These are phyloP conservation scores for Hyparrhenia diplandra DNA, from an alignment of 176 grass and related monocot genomes.

Conservation along the genomic window DNA sequence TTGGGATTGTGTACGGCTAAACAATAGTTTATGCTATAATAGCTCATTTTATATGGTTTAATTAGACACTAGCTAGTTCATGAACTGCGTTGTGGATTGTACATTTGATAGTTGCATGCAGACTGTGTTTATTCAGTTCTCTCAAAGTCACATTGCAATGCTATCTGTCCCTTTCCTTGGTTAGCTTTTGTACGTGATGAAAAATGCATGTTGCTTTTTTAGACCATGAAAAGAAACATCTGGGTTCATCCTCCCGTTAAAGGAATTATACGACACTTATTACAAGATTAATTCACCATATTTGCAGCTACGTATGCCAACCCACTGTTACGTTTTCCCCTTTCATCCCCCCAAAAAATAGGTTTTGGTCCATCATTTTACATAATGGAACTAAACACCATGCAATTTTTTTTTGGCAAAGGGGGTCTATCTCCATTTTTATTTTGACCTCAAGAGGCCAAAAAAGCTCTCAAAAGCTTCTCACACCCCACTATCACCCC, in stretches of 20 bases:
- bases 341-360: no score
- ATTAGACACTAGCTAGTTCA: not conserved
- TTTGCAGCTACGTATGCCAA: no score
- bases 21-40: not conserved
- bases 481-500: no score
- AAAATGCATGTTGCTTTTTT: not conserved
- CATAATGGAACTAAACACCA: no score
- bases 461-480: no score
- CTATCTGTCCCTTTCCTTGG: not conserved
- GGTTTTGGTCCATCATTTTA: no score
- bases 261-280: not conserved
- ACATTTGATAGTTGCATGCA: not conserved
- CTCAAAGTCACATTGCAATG: not conserved
- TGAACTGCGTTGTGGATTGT: not conserved
- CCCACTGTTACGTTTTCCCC: no score
- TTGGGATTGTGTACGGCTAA: not conserved
- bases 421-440: no score
- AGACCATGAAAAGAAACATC: not conserved
- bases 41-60: not conserved
- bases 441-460: no score
- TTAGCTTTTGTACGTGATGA: not conserved
- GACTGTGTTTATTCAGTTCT: not conserved
- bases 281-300: not conserved
- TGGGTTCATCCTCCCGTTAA: not conserved
- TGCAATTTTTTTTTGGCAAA: no score